Evolutionary conservation across 257 asterid genomes (phyloP).

Genomic region (Thymus quinquecostatus): DNA sequence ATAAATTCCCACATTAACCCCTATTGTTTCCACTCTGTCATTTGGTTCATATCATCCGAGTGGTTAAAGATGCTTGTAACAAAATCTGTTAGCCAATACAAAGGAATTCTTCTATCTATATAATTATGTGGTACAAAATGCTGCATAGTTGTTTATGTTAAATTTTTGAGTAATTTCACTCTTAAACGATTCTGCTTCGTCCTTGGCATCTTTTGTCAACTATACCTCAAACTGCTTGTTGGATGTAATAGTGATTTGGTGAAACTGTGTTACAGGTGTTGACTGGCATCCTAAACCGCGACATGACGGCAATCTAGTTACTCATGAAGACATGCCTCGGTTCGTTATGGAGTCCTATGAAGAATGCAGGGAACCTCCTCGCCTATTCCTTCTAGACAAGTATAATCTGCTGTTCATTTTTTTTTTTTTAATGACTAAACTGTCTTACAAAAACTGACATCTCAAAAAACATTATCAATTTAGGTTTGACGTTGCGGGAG

Average conservation of each 20-base stretch:
- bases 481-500: constrained; percentile 98
- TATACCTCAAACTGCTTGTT: constrained; percentile 31
- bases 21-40: constrained; percentile 13
- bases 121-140: neutral
- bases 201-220: constrained; percentile 18
- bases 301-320: constrained; percentile 62
- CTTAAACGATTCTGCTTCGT: constrained; percentile 12
- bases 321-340: constrained; percentile 82
- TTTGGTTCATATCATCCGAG: constrained; percentile 11
- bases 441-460: neutral
- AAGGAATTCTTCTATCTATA: neutral
- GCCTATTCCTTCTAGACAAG: constrained; percentile 95
- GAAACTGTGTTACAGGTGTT: constrained; percentile 55
- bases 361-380: constrained; percentile 98
- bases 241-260: constrained; percentile 21
- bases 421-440: constrained; percentile 11
- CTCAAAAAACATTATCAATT: constrained; percentile 22
- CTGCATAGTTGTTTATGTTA: constrained; percentile 8
- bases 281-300: constrained; percentile 84
- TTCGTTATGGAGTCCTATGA: constrained; percentile 95
- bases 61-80: constrained; percentile 14
- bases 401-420: constrained; percentile 39
- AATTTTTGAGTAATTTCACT: neutral
- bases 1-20: neutral
- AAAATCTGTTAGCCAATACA: neutral